Evolutionary conservation across 352 stramenopile genomes (phyloP).

Genomic region (Pythium monospermum): DNA sequence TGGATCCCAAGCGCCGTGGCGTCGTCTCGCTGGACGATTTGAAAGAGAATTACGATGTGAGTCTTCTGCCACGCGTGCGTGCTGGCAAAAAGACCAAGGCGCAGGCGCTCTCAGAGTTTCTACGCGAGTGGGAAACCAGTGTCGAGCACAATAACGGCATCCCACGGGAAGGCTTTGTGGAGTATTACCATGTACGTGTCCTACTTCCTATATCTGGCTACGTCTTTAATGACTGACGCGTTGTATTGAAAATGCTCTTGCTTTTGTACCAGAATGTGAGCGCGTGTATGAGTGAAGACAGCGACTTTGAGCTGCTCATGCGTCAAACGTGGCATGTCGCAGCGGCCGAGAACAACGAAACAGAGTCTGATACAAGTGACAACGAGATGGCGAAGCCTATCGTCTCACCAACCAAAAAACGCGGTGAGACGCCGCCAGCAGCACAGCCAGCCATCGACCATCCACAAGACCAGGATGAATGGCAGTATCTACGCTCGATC

Average conservation of each 20-base stretch:
- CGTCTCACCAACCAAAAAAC: too few species aligned
- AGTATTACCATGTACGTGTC: conserved; percentile 77
- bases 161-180: conserved; percentile 50
- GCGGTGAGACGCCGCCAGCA: too few species aligned
- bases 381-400: too few species aligned
- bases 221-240: conserved; percentile 2
- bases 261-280: conserved; percentile 85
- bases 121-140: conserved; percentile 59
- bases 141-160: conserved; percentile 34
- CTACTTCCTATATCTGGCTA: too few species aligned
- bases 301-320: conserved; percentile 87
- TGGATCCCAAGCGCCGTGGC: conserved; percentile 39
- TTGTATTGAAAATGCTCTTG: too few species aligned
- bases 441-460: too few species aligned
- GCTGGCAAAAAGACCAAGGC: conserved; percentile 47
- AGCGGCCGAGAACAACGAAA: conserved; percentile 16
- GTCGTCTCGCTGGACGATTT: conserved; percentile 52
- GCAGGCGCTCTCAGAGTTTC: conserved; percentile 58
- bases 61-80: conserved; percentile 64
- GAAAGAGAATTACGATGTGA: conserved; percentile 64
- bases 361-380: conserved; percentile 5
- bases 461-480: too few species aligned
- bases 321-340: conserved; percentile 53
- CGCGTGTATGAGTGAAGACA: conserved; percentile 62
- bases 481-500: conserved; percentile 9